Evolutionary conservation across 495 filamentous ascomycete species (phyloP).

Genomic region (Aspergillus haitiensis): DNA sequence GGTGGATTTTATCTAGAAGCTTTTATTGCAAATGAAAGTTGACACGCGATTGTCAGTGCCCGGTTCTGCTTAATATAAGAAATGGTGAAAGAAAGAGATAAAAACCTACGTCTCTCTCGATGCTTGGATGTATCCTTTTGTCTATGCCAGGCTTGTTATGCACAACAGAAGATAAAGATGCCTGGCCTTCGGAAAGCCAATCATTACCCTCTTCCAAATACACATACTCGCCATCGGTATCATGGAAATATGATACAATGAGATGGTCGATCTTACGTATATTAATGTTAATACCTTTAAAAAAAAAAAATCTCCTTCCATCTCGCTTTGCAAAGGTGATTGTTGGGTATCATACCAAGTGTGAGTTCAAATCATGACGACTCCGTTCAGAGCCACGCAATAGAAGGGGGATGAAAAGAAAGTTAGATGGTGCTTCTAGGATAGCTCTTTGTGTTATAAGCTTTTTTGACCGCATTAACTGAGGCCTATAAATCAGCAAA

Average conservation of each 20-base stretch:
- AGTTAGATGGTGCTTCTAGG: slow-evolving; percentile 72
- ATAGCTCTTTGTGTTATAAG: slow-evolving; percentile 71
- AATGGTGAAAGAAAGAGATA: neutral
- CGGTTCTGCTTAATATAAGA: neutral
- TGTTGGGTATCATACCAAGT: slow-evolving; percentile 43
- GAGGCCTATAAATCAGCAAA: slow-evolving; percentile 19
- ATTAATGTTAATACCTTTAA: slow-evolving; percentile 7
- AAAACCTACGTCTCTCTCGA: slow-evolving; percentile 29
- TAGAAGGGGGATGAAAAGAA: slow-evolving; percentile 77
- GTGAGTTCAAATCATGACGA: slow-evolving; percentile 39
- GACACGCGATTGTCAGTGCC: no score
- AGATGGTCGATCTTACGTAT: slow-evolving; percentile 71
- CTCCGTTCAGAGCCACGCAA: slow-evolving; percentile 35
- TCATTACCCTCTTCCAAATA: slow-evolving; percentile 64
- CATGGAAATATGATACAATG: slow-evolving; percentile 85
- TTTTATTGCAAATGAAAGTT: neutral
- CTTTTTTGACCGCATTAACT: slow-evolving; percentile 79
- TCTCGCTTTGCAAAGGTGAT: neutral
- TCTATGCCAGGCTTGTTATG: slow-evolving; percentile 29
- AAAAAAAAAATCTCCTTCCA: no score
- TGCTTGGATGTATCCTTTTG: slow-evolving; percentile 17
- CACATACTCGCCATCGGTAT: slow-evolving; percentile 66
- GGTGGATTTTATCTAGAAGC: slow-evolving; percentile 45
- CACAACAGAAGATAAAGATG: slow-evolving; percentile 49
- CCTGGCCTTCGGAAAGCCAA: slow-evolving; percentile 46